Evolutionary conservation across 129 eudicot genomes (phyloP).

Genomic region (Flaveria ramosissima): DNA sequence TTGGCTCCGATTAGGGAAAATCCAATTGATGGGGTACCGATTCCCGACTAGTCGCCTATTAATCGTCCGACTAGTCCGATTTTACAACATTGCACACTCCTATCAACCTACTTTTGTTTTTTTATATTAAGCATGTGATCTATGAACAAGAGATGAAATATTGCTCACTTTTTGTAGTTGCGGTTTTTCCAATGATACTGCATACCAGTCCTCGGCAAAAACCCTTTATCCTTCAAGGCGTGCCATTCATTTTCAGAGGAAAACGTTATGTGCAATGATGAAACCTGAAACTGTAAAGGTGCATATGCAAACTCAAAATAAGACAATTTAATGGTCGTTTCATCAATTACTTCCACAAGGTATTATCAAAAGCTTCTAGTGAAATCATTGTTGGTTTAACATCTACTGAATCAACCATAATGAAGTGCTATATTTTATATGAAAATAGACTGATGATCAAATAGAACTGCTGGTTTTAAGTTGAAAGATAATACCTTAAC

Average conservation of each 20-base stretch:
- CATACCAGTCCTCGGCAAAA: slow-evolving; percentile 93
- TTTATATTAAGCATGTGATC: neutral
- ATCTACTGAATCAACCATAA: neutral
- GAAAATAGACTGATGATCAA: neutral
- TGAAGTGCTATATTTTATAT: neutral
- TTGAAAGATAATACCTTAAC: slow-evolving; percentile 48
- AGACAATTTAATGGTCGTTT: slow-evolving; percentile 13
- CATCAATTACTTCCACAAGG: slow-evolving; percentile 2
- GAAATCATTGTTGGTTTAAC: neutral
- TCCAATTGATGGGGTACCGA: no score
- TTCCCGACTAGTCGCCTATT: no score
- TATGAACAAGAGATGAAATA: neutral
- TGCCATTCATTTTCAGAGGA: slow-evolving; percentile 69
- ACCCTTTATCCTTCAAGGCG: slow-evolving; percentile 74
- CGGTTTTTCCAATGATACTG: slow-evolving; percentile 99
- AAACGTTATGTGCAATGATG: slow-evolving; percentile 93
- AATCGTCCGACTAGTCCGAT: no score
- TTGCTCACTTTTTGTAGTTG: slow-evolving; percentile 65
- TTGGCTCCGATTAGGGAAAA: no score
- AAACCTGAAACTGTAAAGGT: slow-evolving; percentile 73
- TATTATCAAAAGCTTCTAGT: neutral
- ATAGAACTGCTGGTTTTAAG: slow-evolving; percentile 13
- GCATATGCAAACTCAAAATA: slow-evolving; percentile 23
- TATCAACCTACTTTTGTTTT: neutral
- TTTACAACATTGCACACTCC: neutral